phyloP scores from a whole-genome alignment of 305 asterid genomes.

The Galium porrigens region DNA sequence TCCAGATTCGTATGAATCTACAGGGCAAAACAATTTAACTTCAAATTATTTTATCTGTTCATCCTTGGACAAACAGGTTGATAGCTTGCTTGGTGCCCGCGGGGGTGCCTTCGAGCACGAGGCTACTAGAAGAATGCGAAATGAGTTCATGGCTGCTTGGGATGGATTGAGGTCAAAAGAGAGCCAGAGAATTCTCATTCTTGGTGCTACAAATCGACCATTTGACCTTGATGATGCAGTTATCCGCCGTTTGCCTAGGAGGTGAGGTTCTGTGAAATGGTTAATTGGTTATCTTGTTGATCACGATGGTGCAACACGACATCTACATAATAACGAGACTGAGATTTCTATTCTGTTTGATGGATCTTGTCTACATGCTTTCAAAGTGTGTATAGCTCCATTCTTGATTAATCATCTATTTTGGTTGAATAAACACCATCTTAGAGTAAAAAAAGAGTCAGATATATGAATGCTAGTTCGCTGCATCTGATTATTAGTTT shows the following conservation, averaged over 20 bases:
- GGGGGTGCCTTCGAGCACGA: conserved; percentile 93
- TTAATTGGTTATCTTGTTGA: not conserved
- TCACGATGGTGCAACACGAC: not conserved
- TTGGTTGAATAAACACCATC: not conserved
- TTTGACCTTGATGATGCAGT: conserved; percentile 99
- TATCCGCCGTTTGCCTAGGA: conserved; percentile 90
- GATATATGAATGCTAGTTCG: not conserved
- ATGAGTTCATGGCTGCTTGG: conserved; percentile 99
- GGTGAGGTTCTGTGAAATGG: conserved; percentile 29
- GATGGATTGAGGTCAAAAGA: conserved; percentile 96
- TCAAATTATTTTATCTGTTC: not conserved
- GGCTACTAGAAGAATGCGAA: conserved; percentile 97
- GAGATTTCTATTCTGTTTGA: not conserved
- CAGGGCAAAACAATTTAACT: not conserved
- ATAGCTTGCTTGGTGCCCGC: conserved; percentile 98
- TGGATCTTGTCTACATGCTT: not conserved
- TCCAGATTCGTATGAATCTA: not conserved
- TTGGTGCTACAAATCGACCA: conserved; percentile 98
- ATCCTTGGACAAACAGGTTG: conserved; percentile 50
- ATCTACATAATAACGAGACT: not conserved
- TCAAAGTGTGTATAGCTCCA: not conserved
- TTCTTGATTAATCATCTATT: not conserved
- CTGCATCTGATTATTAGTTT: conserved; percentile 6
- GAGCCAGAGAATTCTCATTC: conserved; percentile 79
- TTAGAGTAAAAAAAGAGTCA: not conserved